A percentile compares a stretch with the other conserved stretches of the same genome.
phyloP scores from a whole-genome alignment of 192 early-diverging fungal genomes.

The Mortierella alpina region DNA sequence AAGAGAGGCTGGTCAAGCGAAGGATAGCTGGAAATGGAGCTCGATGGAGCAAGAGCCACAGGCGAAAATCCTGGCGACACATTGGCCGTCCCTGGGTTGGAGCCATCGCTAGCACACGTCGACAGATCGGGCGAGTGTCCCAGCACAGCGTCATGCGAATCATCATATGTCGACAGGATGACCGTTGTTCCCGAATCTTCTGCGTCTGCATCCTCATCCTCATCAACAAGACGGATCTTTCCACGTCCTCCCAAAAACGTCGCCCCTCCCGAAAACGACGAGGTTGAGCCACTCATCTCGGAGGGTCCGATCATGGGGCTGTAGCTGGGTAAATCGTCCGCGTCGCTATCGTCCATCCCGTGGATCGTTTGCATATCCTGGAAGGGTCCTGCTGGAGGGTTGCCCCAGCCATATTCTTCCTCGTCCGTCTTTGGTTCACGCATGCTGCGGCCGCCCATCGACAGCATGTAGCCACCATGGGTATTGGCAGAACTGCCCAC shows the following conservation, averaged over 20 bases:
- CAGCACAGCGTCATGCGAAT: background rate
- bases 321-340: constrained; percentile 6
- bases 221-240: constrained; percentile 3
- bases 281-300: constrained; percentile 24
- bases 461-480: background rate
- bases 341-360: background rate
- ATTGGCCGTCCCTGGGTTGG: constrained; percentile 39
- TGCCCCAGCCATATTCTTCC: constrained; percentile 28
- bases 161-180: constrained; percentile 2
- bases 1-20: constrained; percentile 3
- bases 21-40: background rate
- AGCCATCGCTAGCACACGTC: constrained; percentile 41
- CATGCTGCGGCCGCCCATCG: background rate
- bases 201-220: constrained; percentile 14
- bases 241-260: constrained; percentile 14
- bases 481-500: background rate
- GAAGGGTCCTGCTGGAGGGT: constrained; percentile 8
- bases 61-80: constrained; percentile 17
- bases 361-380: constrained; percentile 4
- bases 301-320: constrained; percentile 22
- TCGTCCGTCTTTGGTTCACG: constrained; percentile 1
- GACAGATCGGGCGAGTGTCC: constrained; percentile 30
- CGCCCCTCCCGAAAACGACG: constrained; percentile 13
- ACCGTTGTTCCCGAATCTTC: background rate
- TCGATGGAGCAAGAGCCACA: background rate